A percentile compares a stretch with the other conserved stretches of the same genome.
phyloP scores from a whole-genome alignment of 768 basidiomycete genomes.

The button mushroom (Agaricus bisporus) region DNA sequence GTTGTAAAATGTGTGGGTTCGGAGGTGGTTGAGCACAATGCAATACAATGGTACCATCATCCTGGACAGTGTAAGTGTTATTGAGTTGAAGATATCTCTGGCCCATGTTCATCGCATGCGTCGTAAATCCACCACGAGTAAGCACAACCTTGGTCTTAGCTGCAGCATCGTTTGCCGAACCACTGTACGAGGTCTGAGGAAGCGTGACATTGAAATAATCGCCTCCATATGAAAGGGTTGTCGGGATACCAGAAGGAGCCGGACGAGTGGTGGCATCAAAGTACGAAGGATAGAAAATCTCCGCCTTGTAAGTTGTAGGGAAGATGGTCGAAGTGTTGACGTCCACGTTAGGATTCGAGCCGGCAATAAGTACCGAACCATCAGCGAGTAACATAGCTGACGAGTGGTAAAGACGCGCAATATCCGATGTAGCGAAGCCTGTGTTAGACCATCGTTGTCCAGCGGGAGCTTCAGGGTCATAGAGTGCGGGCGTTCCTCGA shows the following conservation, averaged over 20 bases:
- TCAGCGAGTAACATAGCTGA: constrained; percentile 86
- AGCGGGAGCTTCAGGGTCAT: constrained; percentile 65
- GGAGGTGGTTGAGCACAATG: constrained; percentile 82
- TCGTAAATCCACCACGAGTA: constrained; percentile 80
- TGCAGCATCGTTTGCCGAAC: constrained; percentile 62
- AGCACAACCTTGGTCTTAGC: constrained; percentile 72
- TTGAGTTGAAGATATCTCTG: constrained; percentile 79
- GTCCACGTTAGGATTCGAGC: constrained; percentile 91
- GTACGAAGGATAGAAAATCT: constrained; percentile 91
- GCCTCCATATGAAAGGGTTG: constrained; percentile 81
- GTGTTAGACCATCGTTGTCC: constrained; percentile 73
- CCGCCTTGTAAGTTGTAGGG: constrained; percentile 77
- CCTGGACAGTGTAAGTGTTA: constrained; percentile 76
- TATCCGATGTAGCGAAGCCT: constrained; percentile 52
- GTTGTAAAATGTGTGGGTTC: constrained; percentile 81
- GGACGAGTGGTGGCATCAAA: constrained; percentile 70
- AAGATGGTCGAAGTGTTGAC: constrained; percentile 55
- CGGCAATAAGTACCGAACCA: constrained; percentile 81
- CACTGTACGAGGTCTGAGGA: constrained; percentile 57
- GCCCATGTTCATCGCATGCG: constrained; percentile 86
- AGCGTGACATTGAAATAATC: constrained; percentile 70
- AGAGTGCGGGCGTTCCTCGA: constrained; percentile 72
- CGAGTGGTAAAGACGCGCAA: constrained; percentile 89
- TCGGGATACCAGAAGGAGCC: constrained; percentile 59
- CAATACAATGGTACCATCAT: constrained; percentile 69